Evolutionary conservation across 2,329 filamentous ascomycete genomes (phyloP).

Genomic region (Aspergillus glaucus): DNA sequence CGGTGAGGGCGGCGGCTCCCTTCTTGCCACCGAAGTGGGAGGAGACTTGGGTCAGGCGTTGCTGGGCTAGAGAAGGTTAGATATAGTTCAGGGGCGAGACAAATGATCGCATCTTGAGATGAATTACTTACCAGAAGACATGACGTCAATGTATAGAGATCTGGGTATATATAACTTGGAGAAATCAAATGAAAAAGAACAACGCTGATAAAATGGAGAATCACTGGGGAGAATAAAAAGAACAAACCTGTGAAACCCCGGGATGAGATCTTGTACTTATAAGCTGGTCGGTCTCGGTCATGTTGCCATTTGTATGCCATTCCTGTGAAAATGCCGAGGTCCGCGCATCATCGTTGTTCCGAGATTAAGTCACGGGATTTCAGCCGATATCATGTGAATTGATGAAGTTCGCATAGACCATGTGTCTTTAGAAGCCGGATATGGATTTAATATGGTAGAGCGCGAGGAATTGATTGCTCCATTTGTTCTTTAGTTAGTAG

Average conservation of each 20-base stretch:
- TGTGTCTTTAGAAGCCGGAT: too few relatives aligned
- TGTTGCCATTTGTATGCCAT: slow-evolving; percentile 14
- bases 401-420: too few relatives aligned
- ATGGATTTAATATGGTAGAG: too few relatives aligned
- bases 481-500: too few relatives aligned
- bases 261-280: slow-evolving; percentile 7
- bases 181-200: not conserved
- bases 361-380: slow-evolving; percentile 19
- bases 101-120: not conserved
- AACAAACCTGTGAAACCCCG: slow-evolving; percentile 2
- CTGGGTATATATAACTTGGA: not conserved
- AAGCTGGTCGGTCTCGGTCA: slow-evolving; percentile 9
- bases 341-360: slow-evolving; percentile 20
- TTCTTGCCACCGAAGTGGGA: slow-evolving; percentile 45
- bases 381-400: slow-evolving; percentile 17
- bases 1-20: slow-evolving; percentile 30
- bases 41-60: slow-evolving; percentile 54
- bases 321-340: slow-evolving; percentile 29
- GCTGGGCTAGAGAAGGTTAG: slow-evolving; percentile 41
- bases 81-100: not conserved
- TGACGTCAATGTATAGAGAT: slow-evolving; percentile 20
- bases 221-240: slow-evolving; percentile 2
- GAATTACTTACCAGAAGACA: slow-evolving; percentile 36
- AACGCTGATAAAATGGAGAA: slow-evolving; percentile 1
- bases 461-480: too few relatives aligned